Evolutionary conservation across 2,329 filamentous ascomycete genomes (phyloP).

Genomic region (Aschersonia sp.): DNA sequence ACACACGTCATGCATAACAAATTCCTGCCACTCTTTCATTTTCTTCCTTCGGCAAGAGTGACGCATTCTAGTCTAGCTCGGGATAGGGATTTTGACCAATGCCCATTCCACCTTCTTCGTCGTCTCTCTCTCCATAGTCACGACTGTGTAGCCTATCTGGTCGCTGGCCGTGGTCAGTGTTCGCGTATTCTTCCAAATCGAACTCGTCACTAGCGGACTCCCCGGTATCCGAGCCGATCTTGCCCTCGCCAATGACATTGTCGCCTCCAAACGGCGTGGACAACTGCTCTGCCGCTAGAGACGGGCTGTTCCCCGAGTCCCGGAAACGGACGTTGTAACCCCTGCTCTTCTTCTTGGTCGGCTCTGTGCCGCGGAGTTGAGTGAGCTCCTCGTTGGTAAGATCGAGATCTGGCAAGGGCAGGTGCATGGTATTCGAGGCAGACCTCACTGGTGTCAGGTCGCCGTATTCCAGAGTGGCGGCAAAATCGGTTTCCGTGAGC

Average conservation of each 20-base stretch:
- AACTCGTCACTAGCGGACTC: conserved; percentile 10
- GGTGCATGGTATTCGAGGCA: conserved; percentile 15
- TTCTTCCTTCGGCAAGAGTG: neutral
- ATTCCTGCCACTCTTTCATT: no score
- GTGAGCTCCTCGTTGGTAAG: conserved; percentile 21
- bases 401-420: conserved; percentile 19
- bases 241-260: conserved; percentile 4
- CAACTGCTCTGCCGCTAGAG: conserved; percentile 6
- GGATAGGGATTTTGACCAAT: conserved; percentile 5
- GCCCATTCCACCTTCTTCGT: conserved; percentile 5
- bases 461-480: conserved; percentile 17
- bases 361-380: conserved; percentile 17
- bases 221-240: conserved; percentile 6
- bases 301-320: conserved; percentile 9
- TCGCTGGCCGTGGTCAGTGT: conserved; percentile 7
- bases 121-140: conserved; percentile 7
- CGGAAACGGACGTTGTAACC: conserved; percentile 19
- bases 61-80: conserved; percentile 6
- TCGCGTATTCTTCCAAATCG: conserved; percentile 6
- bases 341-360: conserved; percentile 20
- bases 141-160: conserved; percentile 13
- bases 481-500: conserved; percentile 25
- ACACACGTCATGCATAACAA: no score
- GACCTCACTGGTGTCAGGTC: conserved; percentile 18
- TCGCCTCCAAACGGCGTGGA: conserved; percentile 1